Conservation (phyloP, 345 rosid genomes). For the Camelina sativa region DNA sequence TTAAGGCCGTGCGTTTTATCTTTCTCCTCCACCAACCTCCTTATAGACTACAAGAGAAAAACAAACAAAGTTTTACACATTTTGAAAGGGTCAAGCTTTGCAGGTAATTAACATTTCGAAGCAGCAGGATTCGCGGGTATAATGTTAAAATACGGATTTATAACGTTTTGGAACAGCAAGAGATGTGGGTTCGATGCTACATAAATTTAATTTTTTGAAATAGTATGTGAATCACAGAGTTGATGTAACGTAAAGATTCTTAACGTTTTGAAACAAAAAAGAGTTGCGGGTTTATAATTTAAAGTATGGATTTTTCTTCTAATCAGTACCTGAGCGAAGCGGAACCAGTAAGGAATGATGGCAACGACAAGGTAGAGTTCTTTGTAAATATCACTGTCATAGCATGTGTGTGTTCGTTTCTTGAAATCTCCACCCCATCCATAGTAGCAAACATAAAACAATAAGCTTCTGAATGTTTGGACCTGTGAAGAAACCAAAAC, state of each 20-base stretch:
- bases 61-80: background rate
- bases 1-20: constrained; percentile 53
- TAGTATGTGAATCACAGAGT: background rate
- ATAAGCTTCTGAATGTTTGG: constrained; percentile 60
- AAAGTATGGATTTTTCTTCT: background rate
- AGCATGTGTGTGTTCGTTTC: constrained; percentile 56
- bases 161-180: background rate
- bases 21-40: constrained; percentile 66
- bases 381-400: constrained; percentile 50
- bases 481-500: constrained; percentile 47
- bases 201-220: background rate
- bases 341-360: constrained; percentile 73
- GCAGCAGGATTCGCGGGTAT: background rate
- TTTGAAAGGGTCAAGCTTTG: background rate
- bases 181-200: background rate
- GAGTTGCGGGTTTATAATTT: background rate
- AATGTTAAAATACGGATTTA: too few species aligned
- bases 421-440: constrained; percentile 63
- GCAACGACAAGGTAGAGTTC: constrained; percentile 57
- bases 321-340: constrained; percentile 63
- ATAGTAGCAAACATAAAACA: constrained; percentile 69
- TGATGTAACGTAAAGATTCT: background rate
- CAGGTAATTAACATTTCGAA: background rate
- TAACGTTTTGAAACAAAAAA: background rate
- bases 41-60: constrained; percentile 51